Conservation (phyloP, 768 basidiomycete species). For the Russula sp. region DNA sequence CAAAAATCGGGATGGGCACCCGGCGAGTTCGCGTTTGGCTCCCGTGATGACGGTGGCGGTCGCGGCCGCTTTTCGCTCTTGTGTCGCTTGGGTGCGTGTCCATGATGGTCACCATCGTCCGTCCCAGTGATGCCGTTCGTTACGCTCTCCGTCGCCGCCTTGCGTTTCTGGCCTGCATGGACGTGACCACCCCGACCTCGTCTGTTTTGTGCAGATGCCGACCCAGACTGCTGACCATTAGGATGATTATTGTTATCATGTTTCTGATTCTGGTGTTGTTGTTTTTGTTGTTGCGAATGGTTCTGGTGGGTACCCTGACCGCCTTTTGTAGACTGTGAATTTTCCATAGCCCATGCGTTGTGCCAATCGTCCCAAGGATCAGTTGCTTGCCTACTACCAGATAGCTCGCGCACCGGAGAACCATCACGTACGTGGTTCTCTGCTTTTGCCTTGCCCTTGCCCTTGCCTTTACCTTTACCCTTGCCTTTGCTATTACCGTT, state of each 20-base stretch:
- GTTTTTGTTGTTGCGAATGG: too few relatives aligned
- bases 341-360: background rate
- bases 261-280: background rate
- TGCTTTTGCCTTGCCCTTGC: background rate
- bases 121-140: background rate
- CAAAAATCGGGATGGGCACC: slow-evolving; percentile 34
- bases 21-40: background rate
- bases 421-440: slow-evolving; percentile 7
- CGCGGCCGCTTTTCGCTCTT: background rate
- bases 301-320: background rate
- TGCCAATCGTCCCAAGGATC: slow-evolving; percentile 7
- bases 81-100: background rate
- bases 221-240: background rate
- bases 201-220: background rate
- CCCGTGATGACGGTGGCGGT: background rate
- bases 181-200: background rate
- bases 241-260: background rate
- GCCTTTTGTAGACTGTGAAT: slow-evolving; percentile 9
- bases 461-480: background rate
- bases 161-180: slow-evolving; percentile 8
- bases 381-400: background rate
- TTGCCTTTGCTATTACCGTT: background rate
- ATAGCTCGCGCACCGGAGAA: background rate
- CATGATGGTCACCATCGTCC: background rate
- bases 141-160: background rate